Evolutionary conservation across 805 yeast genomes (phyloP).

Genomic region (Schwanniomyces occidentalis): DNA sequence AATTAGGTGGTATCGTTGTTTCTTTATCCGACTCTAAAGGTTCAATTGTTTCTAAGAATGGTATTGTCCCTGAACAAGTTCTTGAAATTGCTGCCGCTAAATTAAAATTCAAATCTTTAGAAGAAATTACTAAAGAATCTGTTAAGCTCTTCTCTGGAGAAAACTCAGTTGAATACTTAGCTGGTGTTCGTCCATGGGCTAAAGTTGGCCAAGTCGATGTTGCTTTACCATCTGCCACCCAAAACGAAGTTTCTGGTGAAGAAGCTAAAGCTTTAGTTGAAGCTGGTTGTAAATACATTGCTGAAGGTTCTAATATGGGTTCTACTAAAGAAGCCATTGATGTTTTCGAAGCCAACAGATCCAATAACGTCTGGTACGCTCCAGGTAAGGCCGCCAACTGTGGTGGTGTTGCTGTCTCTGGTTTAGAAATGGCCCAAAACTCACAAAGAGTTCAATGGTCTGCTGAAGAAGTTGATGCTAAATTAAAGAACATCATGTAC

Average conservation of each 20-base stretch:
- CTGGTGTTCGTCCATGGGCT: constrained; percentile 96
- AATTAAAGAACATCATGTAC: constrained; percentile 90
- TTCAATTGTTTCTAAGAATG: constrained; percentile 71
- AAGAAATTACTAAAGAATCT: constrained; percentile 57
- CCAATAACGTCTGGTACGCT: constrained; percentile 86
- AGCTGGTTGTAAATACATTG: constrained; percentile 88
- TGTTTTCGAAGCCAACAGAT: constrained; percentile 84
- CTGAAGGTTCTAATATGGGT: constrained; percentile 99
- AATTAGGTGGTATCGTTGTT: constrained; percentile 93
- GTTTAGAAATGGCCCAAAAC: constrained; percentile 99
- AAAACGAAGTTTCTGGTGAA: constrained; percentile 94
- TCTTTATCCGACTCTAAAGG: constrained; percentile 96
- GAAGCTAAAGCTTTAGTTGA: constrained; percentile 94
- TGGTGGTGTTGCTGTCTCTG: constrained; percentile 99
- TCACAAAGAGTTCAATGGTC: constrained; percentile 93
- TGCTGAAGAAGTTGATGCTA: constrained; percentile 85
- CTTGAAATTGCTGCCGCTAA: constrained; percentile 75
- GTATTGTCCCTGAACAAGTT: constrained; percentile 84
- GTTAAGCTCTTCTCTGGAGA: constrained; percentile 56
- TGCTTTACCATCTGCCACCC: constrained; percentile 98
- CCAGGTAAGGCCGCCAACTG: constrained; percentile 99
- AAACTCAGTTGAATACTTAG: constrained; percentile 69
- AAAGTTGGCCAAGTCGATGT: constrained; percentile 89
- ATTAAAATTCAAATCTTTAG: constrained; percentile 73
- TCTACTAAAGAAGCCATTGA: constrained; percentile 96